Evolutionary conservation across 192 early-diverging fungal species (phyloP), one percentile per base, ranked within the genome.

Genomic region (Pilaira anomala): DNA sequence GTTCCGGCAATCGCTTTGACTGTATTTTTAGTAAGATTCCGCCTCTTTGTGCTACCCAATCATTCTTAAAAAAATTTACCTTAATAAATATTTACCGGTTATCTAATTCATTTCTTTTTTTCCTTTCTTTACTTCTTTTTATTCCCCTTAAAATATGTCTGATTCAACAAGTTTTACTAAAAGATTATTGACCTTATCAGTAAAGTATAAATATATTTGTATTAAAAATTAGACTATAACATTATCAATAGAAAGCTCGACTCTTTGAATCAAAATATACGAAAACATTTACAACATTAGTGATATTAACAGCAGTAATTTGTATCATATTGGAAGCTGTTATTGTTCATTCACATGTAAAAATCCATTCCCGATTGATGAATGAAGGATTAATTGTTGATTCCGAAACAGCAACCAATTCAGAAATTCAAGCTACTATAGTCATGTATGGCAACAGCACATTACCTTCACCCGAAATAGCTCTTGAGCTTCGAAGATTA

Each of bases 261-360:
- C 9, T 48, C 9, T 3, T 16, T 16, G 46, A 48, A 19, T 50
- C 48, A 16, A 36, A 36, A 36, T 36, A 36, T 4, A 36, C 33
- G 5, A 36, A 36, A 36, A 14, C 44, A 13, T 58, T 58, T 48
- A 49, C 55, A 22, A 28, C 48, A 24, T n/a, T 65, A 11, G 56
- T 54, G n/a, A 25, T 46, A 21, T 4, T 65, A n/a, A 40, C 53
- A 48, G 54, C 64, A 14, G 4, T 65, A 33, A 24, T 57, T 2
- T 65, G 64, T 36, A 57, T 65, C 16, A 33, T 57, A 39, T 29
- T 65, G 3, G 64, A 65, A 41, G 42, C 25, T 4, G 14, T 65
- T 25, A 46, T 65, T 16, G 29, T 57, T 1, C 19, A 65, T 36
- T 49, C 64, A 12, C 64, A 57, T 25, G 16, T 55, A 16, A 46